Percentiles rank a stretch among this genome's conserved stretches.
phyloP scores from a whole-genome alignment of 2,329 filamentous ascomycete genomes.

The Elsinoe fawcettii region DNA sequence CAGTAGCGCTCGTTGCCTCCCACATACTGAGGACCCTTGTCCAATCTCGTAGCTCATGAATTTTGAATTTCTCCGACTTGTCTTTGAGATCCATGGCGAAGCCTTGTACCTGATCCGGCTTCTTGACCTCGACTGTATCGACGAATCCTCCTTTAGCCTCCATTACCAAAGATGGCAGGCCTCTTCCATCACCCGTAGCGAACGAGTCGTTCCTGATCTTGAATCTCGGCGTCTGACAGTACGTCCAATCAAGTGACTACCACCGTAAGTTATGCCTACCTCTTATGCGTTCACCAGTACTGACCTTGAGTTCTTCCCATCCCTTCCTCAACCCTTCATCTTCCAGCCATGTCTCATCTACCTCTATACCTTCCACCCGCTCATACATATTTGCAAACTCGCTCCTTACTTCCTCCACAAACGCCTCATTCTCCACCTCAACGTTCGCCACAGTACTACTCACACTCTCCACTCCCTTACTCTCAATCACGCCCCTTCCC shows the following conservation, averaged over 20 bases:
- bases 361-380: conserved; percentile 19
- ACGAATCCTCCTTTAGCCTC: neutral
- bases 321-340: conserved; percentile 53
- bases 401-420: conserved; percentile 41
- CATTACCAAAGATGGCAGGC: neutral
- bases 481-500: conserved; percentile 65
- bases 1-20: neutral
- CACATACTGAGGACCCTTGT: neutral
- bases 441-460: conserved; percentile 78
- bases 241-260: conserved; percentile 66
- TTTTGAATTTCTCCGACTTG: neutral
- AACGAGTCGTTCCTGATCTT: conserved; percentile 40
- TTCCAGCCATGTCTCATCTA: conserved; percentile 48
- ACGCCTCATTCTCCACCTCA: conserved; percentile 44
- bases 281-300: conserved; percentile 31
- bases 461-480: conserved; percentile 85
- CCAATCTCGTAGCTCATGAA: conserved; percentile 8
- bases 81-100: neutral
- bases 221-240: conserved; percentile 79
- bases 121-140: neutral
- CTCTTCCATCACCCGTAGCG: neutral
- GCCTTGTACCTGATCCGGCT: conserved; percentile 19
- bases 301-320: conserved; percentile 53
- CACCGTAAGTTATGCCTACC: conserved; percentile 13
- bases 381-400: conserved; percentile 63